Evolutionary conservation across 2,329 filamentous ascomycete genomes (phyloP).

Genomic region (Sordariomycetes sp.): DNA sequence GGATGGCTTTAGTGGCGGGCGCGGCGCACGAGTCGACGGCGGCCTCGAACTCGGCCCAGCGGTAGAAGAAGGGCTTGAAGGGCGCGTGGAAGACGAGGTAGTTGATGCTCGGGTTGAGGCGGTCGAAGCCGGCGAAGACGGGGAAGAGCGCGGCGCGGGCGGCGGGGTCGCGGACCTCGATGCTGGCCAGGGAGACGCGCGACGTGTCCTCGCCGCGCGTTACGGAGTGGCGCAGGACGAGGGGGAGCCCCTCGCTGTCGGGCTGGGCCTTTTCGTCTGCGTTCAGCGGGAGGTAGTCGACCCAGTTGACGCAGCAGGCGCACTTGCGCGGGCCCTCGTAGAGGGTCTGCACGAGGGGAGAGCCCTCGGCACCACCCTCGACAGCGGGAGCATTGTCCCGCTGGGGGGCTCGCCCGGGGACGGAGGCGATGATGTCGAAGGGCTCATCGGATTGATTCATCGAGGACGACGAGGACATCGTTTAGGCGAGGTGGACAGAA

Average conservation of each 20-base stretch:
- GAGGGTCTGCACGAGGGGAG: slow-evolving; percentile 12
- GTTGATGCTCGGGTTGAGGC: slow-evolving; percentile 20
- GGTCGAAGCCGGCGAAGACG: slow-evolving; percentile 8
- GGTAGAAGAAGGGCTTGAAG: slow-evolving; percentile 55
- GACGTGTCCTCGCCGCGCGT: slow-evolving; percentile 7
- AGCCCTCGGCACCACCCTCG: too few species aligned
- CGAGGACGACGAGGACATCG: too few species aligned
- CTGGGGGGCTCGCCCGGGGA: too few species aligned
- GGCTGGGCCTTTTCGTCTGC: slow-evolving; percentile 7
- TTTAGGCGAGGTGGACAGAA: too few species aligned
- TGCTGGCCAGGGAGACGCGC: slow-evolving; percentile 9
- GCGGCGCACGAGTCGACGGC: slow-evolving; percentile 19
- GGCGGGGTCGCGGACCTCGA: slow-evolving; percentile 12
- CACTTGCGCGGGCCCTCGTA: slow-evolving; percentile 17
- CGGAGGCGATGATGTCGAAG: too few species aligned
- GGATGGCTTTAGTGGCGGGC: slow-evolving; percentile 28
- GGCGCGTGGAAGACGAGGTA: slow-evolving; percentile 35
- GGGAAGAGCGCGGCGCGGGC: slow-evolving; percentile 10
- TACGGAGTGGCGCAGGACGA: slow-evolving; percentile 12
- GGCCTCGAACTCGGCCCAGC: slow-evolving; percentile 41
- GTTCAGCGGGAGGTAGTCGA: slow-evolving; percentile 12
- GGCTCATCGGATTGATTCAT: too few species aligned
- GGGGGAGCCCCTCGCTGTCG: slow-evolving; percentile 7
- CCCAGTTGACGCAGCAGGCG: slow-evolving; percentile 18
- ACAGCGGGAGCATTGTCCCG: too few species aligned